Conservation (phyloP, 371 early-diverging fungal species). For the Mucor sp. region DNA sequence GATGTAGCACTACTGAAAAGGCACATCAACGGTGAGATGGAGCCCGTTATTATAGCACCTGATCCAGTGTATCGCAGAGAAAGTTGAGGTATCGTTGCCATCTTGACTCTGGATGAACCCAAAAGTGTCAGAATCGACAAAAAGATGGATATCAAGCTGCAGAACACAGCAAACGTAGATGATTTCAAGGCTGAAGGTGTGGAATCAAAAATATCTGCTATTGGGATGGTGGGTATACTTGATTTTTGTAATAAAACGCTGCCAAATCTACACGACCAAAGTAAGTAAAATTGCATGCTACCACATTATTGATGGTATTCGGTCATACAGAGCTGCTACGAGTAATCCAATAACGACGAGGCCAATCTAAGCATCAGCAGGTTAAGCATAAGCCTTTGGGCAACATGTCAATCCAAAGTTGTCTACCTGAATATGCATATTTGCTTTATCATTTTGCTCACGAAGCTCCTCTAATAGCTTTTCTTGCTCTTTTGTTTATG, state of each 20-base stretch:
- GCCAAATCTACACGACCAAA: slow-evolving; percentile 20
- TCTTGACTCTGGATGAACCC: background rate
- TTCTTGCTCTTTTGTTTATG: slow-evolving; percentile 31
- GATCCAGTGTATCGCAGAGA: background rate
- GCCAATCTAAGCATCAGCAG: slow-evolving; percentile 21
- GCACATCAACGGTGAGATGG: slow-evolving; percentile 17
- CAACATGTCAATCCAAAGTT: background rate
- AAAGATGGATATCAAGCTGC: slow-evolving; percentile 4
- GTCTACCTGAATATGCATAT: slow-evolving; percentile 32
- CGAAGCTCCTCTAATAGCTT: slow-evolving; percentile 33
- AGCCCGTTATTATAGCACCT: slow-evolving; percentile 10
- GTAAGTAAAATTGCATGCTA: background rate
- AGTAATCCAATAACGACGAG: slow-evolving; percentile 26
- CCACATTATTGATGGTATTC: background rate
- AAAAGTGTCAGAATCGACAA: slow-evolving; percentile 18
- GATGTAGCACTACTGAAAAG: slow-evolving; percentile 11
- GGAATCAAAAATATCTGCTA: slow-evolving; percentile 25
- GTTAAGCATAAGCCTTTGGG: background rate
- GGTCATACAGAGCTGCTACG: slow-evolving; percentile 26
- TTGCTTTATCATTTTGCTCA: slow-evolving; percentile 35
- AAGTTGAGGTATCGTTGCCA: background rate
- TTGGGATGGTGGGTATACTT: slow-evolving; percentile 20
- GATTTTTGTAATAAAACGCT: slow-evolving; percentile 13
- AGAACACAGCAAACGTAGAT: slow-evolving; percentile 4
- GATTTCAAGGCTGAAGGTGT: background rate